Percentiles rank a stretch among this genome's conserved stretches.
phyloP scores from a whole-genome alignment of 306 rosid genomes.

The Glycine latifolia region DNA sequence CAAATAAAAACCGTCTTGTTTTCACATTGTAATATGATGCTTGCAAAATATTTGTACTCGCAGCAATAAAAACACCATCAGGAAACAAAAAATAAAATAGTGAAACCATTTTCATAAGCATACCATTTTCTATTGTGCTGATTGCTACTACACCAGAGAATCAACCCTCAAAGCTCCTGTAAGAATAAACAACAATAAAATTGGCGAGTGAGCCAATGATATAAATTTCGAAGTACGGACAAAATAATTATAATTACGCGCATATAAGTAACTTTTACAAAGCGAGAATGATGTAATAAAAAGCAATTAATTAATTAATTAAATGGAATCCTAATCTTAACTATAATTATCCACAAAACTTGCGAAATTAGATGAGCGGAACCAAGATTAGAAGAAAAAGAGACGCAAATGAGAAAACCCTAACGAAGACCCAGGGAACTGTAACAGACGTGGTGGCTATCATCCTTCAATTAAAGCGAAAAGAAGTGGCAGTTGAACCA shows the following conservation, averaged over 20 bases:
- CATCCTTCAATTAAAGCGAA: not conserved
- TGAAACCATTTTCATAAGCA: constrained; percentile 3
- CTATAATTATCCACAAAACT: not conserved
- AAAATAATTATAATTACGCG: not conserved
- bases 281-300: not conserved
- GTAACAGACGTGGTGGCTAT: not conserved
- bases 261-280: not conserved
- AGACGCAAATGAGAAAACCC: constrained; percentile 37
- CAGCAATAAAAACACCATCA: not conserved
- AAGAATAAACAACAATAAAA: constrained; percentile 39
- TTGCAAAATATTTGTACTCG: not conserved
- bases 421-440: not conserved
- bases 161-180: constrained; percentile 48
- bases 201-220: not conserved
- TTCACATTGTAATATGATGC: not conserved
- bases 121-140: constrained; percentile 52
- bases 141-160: constrained; percentile 35
- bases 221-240: not conserved
- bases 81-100: not conserved
- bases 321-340: not conserved
- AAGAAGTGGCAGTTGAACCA: constrained; percentile 3
- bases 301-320: not conserved
- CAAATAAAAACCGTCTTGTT: not conserved
- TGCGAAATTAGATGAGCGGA: not conserved
- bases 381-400: constrained; percentile 4